Conservation (phyloP, 2,329 filamentous ascomycete genomes). For the Eurotiales sp. region DNA sequence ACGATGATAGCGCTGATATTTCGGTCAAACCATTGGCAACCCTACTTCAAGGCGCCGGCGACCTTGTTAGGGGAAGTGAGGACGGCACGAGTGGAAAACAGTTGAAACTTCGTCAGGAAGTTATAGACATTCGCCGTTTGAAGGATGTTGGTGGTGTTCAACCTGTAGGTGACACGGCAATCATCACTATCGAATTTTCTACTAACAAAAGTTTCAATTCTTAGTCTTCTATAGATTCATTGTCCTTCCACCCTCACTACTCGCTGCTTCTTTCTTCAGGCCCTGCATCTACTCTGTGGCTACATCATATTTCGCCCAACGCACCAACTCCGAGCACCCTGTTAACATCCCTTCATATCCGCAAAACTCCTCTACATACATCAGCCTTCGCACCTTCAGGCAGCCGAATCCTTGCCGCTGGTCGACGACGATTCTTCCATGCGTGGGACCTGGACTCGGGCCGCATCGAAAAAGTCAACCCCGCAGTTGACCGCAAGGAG, state of each 20-base stretch:
- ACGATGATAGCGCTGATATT: slow-evolving; percentile 51
- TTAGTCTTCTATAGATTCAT: slow-evolving; percentile 69
- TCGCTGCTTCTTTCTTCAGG: slow-evolving; percentile 88
- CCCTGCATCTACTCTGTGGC: slow-evolving; percentile 75
- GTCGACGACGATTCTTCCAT: slow-evolving; percentile 87
- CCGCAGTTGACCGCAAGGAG: slow-evolving; percentile 64
- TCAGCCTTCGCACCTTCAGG: slow-evolving; percentile 75
- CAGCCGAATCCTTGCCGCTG: slow-evolving; percentile 81
- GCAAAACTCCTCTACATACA: slow-evolving; percentile 75
- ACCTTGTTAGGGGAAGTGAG: slow-evolving; percentile 55
- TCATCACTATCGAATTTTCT: neutral
- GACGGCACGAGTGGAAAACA: slow-evolving; percentile 51
- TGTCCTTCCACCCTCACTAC: slow-evolving; percentile 85
- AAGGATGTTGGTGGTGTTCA: slow-evolving; percentile 80
- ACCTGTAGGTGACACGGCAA: slow-evolving; percentile 46
- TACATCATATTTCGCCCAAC: slow-evolving; percentile 81
- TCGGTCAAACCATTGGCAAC: slow-evolving; percentile 72
- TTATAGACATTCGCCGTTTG: slow-evolving; percentile 83
- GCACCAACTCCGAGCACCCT: slow-evolving; percentile 80
- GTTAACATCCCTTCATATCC: slow-evolving; percentile 83
- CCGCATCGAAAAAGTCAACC: slow-evolving; percentile 74
- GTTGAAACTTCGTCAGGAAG: slow-evolving; percentile 76
- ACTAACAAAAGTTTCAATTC: neutral
- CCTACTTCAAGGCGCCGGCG: slow-evolving; percentile 70
- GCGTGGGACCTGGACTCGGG: slow-evolving; percentile 86